Evolutionary conservation across 1,284 basidiomycete genomes (phyloP).

Genomic region (Cutaneotrichosporon sp.): DNA sequence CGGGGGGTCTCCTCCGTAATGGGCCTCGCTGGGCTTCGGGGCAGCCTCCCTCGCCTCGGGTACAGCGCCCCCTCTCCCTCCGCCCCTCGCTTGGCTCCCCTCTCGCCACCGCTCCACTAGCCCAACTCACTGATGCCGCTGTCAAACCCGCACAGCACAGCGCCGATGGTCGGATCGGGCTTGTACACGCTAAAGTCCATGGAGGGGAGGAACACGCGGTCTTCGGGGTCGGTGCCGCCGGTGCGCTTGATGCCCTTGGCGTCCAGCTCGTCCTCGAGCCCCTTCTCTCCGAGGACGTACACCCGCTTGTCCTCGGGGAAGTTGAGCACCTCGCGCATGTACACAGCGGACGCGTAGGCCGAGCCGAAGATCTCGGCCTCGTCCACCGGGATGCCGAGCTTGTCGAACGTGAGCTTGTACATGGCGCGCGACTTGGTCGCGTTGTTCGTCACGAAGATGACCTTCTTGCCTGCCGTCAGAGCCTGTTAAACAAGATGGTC

Average conservation of each 20-base stretch:
- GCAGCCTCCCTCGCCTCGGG: no score
- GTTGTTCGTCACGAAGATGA: slow-evolving; percentile 97
- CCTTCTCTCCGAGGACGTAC: slow-evolving; percentile 91
- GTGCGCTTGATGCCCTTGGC: slow-evolving; percentile 76
- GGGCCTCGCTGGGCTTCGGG: no score
- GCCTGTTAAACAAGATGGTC: no score
- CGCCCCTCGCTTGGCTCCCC: no score
- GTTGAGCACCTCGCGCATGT: slow-evolving; percentile 84
- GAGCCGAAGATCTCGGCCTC: slow-evolving; percentile 90
- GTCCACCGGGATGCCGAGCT: slow-evolving; percentile 79
- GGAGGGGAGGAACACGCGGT: slow-evolving; percentile 73
- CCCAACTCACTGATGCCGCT: slow-evolving; percentile 47
- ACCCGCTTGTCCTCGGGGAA: slow-evolving; percentile 90
- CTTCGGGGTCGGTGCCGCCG: slow-evolving; percentile 85
- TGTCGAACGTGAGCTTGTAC: slow-evolving; percentile 89
- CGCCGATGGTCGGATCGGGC: slow-evolving; percentile 76
- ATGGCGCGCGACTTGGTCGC: slow-evolving; percentile 87
- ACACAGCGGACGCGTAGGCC: slow-evolving; percentile 90
- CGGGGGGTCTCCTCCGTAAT: no score
- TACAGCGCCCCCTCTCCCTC: no score
- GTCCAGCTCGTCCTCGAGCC: slow-evolving; percentile 87
- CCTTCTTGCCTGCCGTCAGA: slow-evolving; percentile 70
- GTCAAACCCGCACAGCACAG: slow-evolving; percentile 86
- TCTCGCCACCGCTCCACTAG: no score
- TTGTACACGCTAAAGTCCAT: slow-evolving; percentile 68